Conservation (phyloP, 352 stramenopile species). For the Globisporangium iwayamae region DNA sequence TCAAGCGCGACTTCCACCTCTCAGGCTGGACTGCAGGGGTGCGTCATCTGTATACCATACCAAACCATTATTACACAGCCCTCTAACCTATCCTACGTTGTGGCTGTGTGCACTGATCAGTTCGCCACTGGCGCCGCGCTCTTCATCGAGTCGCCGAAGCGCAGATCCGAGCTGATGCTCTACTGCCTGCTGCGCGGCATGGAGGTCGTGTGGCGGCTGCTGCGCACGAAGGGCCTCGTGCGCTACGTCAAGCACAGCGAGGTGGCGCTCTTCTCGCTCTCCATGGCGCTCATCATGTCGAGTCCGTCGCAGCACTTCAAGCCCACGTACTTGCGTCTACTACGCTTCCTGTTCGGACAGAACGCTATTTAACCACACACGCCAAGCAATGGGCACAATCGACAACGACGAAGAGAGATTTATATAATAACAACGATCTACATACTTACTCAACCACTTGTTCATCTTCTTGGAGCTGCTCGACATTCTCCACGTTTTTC, state of each 20-base stretch:
- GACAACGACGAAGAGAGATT: not conserved
- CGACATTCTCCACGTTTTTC: not conserved
- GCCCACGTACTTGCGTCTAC: slow-evolving; percentile 69
- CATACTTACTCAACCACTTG: not conserved
- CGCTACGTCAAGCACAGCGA: slow-evolving; percentile 72
- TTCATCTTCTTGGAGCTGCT: not conserved
- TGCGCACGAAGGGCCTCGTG: slow-evolving; percentile 57
- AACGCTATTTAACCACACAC: slow-evolving; percentile 48
- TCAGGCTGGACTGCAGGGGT: slow-evolving; percentile 45
- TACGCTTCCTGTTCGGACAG: slow-evolving; percentile 78
- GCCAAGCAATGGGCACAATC: not conserved
- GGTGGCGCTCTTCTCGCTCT: slow-evolving; percentile 76
- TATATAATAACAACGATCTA: slow-evolving; percentile 7
- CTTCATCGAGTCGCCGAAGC: slow-evolving; percentile 79
- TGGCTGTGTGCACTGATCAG: slow-evolving; percentile 20
- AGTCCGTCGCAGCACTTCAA: slow-evolving; percentile 74
- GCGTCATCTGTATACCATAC: slow-evolving; percentile 10
- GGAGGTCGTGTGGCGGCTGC: slow-evolving; percentile 71
- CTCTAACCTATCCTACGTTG: not conserved
- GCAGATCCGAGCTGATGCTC: slow-evolving; percentile 77
- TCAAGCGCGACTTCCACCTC: slow-evolving; percentile 52
- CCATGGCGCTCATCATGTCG: slow-evolving; percentile 83
- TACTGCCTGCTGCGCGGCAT: slow-evolving; percentile 74
- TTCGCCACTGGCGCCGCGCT: slow-evolving; percentile 49
- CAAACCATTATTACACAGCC: not conserved